phyloP scores from a whole-genome alignment of 805 yeast genomes.

The Candida pini region DNA sequence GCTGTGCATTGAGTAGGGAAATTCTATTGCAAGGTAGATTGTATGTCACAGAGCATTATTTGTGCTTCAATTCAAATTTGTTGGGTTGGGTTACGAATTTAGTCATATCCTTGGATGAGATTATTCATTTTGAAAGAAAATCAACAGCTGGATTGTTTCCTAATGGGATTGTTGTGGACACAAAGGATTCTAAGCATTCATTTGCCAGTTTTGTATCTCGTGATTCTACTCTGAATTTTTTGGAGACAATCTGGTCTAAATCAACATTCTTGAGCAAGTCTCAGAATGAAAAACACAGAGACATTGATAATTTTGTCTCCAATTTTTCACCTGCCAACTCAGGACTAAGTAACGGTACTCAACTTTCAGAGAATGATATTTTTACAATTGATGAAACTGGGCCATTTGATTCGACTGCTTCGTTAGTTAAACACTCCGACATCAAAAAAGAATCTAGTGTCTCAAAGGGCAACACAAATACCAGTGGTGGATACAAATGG shows the following conservation, averaged over 20 bases:
- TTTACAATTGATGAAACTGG: constrained; percentile 29
- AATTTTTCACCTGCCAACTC: constrained; percentile 11
- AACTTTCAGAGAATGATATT: constrained; percentile 25
- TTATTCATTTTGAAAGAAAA: constrained; percentile 69
- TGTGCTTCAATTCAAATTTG: constrained; percentile 83
- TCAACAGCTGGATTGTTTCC: constrained; percentile 87
- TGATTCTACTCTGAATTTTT: constrained; percentile 66
- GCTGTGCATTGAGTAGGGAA: constrained; percentile 86
- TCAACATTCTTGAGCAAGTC: constrained; percentile 28
- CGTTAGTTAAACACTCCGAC: constrained; percentile 9
- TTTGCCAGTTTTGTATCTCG: constrained; percentile 87
- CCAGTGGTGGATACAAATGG: constrained; percentile 2
- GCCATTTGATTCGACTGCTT: constrained; percentile 12
- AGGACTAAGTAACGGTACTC: constrained; percentile 4
- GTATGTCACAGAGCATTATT: constrained; percentile 68
- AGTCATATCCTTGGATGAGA: constrained; percentile 64
- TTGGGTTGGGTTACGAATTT: constrained; percentile 88
- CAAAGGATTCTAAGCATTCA: constrained; percentile 56
- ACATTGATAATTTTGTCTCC: constrained; percentile 16
- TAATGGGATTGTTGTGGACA: constrained; percentile 75
- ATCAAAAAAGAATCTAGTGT: constrained; percentile 16
- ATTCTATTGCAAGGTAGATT: constrained; percentile 83
- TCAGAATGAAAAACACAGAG: constrained; percentile 21
- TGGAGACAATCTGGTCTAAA: constrained; percentile 65
- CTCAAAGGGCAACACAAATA: constrained; percentile 10